Evolutionary conservation across 257 asterid species (phyloP).

Genomic region (Dorcoceras hygrometricum): DNA sequence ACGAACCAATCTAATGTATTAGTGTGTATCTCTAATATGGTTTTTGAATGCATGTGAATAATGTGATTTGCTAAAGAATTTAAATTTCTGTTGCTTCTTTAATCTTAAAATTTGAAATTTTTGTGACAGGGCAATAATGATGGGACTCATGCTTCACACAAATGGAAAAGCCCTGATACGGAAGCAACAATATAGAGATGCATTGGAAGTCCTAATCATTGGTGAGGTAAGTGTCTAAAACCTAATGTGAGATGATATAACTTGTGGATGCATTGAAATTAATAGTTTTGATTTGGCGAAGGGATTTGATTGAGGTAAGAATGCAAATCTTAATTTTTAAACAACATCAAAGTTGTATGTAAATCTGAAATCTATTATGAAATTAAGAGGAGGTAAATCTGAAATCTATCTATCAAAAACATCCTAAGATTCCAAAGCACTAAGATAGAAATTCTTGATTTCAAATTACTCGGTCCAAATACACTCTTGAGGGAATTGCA

Average conservation of each 20-base stretch:
- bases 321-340: not conserved
- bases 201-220: constrained; percentile 87
- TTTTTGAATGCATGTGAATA: constrained; percentile 16
- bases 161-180: constrained; percentile 73
- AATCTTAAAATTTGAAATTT: constrained; percentile 3
- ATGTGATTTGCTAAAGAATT: constrained; percentile 8
- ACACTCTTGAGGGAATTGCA: not conserved
- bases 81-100: not conserved
- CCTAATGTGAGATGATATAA: not conserved
- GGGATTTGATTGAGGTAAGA: not conserved
- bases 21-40: not conserved
- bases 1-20: not conserved
- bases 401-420: not conserved
- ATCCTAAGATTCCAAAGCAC: too few relatives aligned
- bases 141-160: constrained; percentile 97
- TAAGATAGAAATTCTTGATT: not conserved
- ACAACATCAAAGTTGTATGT: not conserved
- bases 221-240: constrained; percentile 60
- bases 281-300: not conserved
- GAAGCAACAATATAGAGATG: constrained; percentile 63
- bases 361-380: not conserved
- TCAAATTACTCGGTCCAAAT: not conserved
- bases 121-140: constrained; percentile 76
- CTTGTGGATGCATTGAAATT: not conserved
- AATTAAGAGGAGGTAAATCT: not conserved